Conservation (phyloP, 2,329 filamentous ascomycete genomes). For the Dactylellina haptotyla region DNA sequence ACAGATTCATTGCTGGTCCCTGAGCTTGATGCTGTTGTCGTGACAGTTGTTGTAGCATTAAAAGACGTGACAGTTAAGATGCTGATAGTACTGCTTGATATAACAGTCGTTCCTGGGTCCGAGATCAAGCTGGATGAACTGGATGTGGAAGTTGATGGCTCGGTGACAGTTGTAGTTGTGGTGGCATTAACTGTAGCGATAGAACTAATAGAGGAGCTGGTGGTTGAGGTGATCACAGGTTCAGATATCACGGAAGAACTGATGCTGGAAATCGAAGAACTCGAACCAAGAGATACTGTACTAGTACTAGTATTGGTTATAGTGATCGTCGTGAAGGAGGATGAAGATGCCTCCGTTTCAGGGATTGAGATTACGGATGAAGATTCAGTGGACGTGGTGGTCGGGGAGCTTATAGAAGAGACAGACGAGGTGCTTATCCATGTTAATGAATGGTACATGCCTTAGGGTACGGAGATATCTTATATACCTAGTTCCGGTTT, state of each 20-base stretch:
- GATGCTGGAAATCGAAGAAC: neutral
- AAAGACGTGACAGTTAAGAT: constrained; percentile 16
- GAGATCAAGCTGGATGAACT: constrained; percentile 13
- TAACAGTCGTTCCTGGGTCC: constrained; percentile 8
- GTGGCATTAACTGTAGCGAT: constrained; percentile 36
- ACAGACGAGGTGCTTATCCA: too few species aligned
- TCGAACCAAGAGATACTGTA: neutral
- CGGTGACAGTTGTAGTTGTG: constrained; percentile 18
- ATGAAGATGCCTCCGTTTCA: constrained; percentile 15
- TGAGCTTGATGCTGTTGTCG: constrained; percentile 4
- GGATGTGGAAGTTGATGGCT: neutral
- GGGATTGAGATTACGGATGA: constrained; percentile 27
- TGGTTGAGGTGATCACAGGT: constrained; percentile 6
- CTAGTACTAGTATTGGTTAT: constrained; percentile 16
- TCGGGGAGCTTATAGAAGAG: constrained; percentile 12
- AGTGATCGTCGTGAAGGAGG: constrained; percentile 2
- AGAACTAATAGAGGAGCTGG: constrained; percentile 1
- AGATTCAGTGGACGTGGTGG: constrained; percentile 6
- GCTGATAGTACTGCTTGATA: constrained; percentile 11
- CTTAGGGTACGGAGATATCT: too few species aligned
- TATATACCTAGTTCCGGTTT: constrained; percentile 32
- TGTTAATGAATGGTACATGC: too few species aligned
- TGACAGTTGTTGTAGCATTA: constrained; percentile 18
- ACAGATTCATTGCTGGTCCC: constrained; percentile 7
- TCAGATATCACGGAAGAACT: constrained; percentile 1